Percentiles rank a stretch among this genome's conserved stretches.
These are phyloP conservation scores for Rhodotorula toruloides DNA, from an alignment of 768 basidiomycete genomes.

Conservation along the genomic window DNA sequence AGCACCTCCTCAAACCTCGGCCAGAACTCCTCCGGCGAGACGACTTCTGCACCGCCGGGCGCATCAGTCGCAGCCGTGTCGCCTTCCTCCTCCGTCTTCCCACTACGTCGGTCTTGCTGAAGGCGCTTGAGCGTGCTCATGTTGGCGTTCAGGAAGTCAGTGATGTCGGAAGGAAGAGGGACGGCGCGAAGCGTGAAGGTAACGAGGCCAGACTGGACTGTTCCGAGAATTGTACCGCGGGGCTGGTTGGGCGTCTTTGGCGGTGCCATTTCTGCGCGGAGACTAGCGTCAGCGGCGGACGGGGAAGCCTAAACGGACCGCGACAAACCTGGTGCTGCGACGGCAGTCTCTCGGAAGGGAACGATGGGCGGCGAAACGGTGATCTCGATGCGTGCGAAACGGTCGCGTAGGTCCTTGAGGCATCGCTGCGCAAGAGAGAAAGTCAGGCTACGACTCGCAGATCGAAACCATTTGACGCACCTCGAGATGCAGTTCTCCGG, in stretches of 20 bases:
- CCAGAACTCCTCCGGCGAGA: slow-evolving; percentile 78
- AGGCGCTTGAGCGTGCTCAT: slow-evolving; percentile 60
- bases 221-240: slow-evolving; percentile 71
- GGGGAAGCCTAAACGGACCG: background rate
- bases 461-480: slow-evolving; percentile 49
- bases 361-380: slow-evolving; percentile 93
- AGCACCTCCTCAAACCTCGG: slow-evolving; percentile 60
- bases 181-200: slow-evolving; percentile 75
- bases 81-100: slow-evolving; percentile 27
- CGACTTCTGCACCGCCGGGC: slow-evolving; percentile 46
- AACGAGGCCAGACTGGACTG: slow-evolving; percentile 64
- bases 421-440: slow-evolving; percentile 61
- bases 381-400: slow-evolving; percentile 88
- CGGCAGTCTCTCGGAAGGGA: slow-evolving; percentile 91
- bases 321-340: slow-evolving; percentile 64
- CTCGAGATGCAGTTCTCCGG: slow-evolving; percentile 93
- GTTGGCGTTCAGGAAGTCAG: slow-evolving; percentile 73
- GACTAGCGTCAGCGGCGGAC: background rate
- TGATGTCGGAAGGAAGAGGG: slow-evolving; percentile 68
- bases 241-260: slow-evolving; percentile 64
- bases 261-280: slow-evolving; percentile 70
- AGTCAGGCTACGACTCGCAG: background rate
- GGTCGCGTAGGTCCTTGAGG: slow-evolving; percentile 87
- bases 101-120: slow-evolving; percentile 50
- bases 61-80: slow-evolving; percentile 35